These are phyloP conservation scores for Blastocystis sp. DNA, from an alignment of 352 stramenopile species.

Conservation along the genomic window DNA sequence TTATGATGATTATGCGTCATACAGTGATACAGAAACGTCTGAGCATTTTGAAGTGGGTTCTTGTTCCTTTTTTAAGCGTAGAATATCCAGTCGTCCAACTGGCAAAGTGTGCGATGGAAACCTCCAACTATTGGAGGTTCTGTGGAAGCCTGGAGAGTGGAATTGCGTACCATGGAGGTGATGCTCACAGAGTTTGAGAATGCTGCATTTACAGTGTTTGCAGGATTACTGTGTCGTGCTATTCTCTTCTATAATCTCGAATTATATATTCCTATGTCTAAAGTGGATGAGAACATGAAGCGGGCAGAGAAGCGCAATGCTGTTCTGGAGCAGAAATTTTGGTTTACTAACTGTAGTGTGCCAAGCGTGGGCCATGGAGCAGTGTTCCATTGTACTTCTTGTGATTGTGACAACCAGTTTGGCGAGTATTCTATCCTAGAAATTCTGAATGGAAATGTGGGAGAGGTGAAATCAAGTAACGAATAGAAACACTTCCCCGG, in stretches of 20 bases:
- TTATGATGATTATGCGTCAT: slow-evolving; percentile 79
- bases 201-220: slow-evolving; percentile 96
- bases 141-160: slow-evolving; percentile 73
- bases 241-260: slow-evolving; percentile 99
- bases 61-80: slow-evolving; percentile 66
- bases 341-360: slow-evolving; percentile 76
- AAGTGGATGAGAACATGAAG: slow-evolving; percentile 97
- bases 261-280: slow-evolving; percentile 95
- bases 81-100: slow-evolving; percentile 99
- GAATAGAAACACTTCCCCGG: slow-evolving; percentile 71
- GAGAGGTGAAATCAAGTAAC: not conserved
- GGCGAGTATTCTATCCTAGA: slow-evolving; percentile 30
- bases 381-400: not conserved
- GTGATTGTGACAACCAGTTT: not conserved
- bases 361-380: not conserved
- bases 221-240: slow-evolving; percentile 89
- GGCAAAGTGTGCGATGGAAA: slow-evolving; percentile 99
- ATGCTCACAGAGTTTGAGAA: slow-evolving; percentile 99
- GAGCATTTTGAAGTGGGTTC: slow-evolving; percentile 65
- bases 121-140: slow-evolving; percentile 79
- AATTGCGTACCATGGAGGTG: slow-evolving; percentile 98
- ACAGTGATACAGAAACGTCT: slow-evolving; percentile 76
- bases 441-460: slow-evolving; percentile 42
- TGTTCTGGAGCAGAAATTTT: slow-evolving; percentile 89
- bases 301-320: slow-evolving; percentile 89